These are phyloP conservation scores for Petunia hybrid DNA, from an alignment of 305 asterid genomes.

Conservation along the genomic window DNA sequence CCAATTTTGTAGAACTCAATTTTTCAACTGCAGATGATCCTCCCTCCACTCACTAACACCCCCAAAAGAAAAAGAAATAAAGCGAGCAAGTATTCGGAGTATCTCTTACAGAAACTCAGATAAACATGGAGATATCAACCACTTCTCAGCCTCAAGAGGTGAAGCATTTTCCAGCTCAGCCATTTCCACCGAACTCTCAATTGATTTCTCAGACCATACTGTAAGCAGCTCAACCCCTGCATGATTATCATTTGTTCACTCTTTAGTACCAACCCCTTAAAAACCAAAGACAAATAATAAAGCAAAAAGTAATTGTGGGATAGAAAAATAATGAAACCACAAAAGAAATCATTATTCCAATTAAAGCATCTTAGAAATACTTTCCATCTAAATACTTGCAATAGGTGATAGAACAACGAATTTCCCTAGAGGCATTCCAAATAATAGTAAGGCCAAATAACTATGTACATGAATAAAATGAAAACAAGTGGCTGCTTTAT, in stretches of 20 bases:
- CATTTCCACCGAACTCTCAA: conserved; percentile 86
- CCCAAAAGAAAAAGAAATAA: conserved; percentile 19
- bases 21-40: background rate
- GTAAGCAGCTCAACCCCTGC: conserved; percentile 80
- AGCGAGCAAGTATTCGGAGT: conserved; percentile 12
- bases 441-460: background rate
- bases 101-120: conserved; percentile 72
- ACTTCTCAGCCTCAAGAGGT: conserved; percentile 86
- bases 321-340: background rate
- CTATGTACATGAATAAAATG: background rate
- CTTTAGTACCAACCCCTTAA: background rate
- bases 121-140: conserved; percentile 76
- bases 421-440: conserved; percentile 2
- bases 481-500: background rate
- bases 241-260: conserved; percentile 16
- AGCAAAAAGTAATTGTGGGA: conserved; percentile 24
- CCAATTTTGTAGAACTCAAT: background rate
- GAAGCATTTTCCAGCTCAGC: conserved; percentile 90
- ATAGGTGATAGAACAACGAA: background rate
- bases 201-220: conserved; percentile 73
- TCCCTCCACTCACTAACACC: background rate
- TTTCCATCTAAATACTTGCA: conserved; percentile 19
- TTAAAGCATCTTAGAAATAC: conserved; percentile 7
- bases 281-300: background rate
- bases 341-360: background rate